phyloP scores from a whole-genome alignment of 352 stramenopile genomes.

The Phytophthora brassicae region DNA sequence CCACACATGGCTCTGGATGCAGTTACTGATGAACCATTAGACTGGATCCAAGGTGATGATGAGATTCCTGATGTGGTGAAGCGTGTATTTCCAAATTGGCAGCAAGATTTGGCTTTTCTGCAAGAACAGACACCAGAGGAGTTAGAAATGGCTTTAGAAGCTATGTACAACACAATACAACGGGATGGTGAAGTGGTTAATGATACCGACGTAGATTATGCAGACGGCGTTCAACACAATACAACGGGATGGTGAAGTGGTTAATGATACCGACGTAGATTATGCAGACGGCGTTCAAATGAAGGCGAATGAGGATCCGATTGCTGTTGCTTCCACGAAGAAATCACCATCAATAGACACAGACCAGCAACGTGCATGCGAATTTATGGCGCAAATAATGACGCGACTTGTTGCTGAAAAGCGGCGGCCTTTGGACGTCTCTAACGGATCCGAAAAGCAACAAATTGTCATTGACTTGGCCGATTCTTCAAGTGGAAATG shows the following conservation, averaged over 20 bases:
- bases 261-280: background rate
- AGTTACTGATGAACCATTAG: background rate
- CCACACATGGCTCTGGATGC: background rate
- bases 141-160: slow-evolving; percentile 29
- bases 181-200: background rate
- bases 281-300: background rate
- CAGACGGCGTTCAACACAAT: background rate
- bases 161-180: slow-evolving; percentile 13
- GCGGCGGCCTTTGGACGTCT: background rate
- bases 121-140: slow-evolving; percentile 32
- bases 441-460: background rate
- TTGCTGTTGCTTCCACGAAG: background rate
- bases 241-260: background rate
- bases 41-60: background rate
- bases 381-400: slow-evolving; percentile 34
- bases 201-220: background rate
- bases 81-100: slow-evolving; percentile 50
- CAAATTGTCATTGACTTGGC: slow-evolving; percentile 3
- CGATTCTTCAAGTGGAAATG: background rate
- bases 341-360: background rate
- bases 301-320: background rate
- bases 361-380: slow-evolving; percentile 27
- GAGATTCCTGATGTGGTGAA: slow-evolving; percentile 42
- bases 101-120: slow-evolving; percentile 49
- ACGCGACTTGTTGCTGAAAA: slow-evolving; percentile 26